Evolutionary conservation across 192 early-diverging fungal genomes (phyloP), one percentile per base, ranked within the genome.

Genomic region (Coemansia sp.): DNA sequence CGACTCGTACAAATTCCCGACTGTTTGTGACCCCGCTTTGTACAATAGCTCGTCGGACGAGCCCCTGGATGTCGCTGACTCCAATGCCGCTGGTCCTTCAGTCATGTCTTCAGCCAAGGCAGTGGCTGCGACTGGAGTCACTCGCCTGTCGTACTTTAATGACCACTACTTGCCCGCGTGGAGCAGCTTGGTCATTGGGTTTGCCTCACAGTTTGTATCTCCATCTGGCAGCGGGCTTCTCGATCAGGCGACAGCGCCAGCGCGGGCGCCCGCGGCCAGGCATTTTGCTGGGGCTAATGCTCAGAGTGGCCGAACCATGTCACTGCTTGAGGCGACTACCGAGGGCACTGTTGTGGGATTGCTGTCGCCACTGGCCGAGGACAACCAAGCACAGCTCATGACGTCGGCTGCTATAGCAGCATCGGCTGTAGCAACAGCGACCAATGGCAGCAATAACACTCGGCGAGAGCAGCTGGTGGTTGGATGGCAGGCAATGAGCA

Each of bases 151-250:
- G 42, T 38, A 73, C 41, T 82, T 82, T 49, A 77, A 77, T 54
- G 29, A 63, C 12, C 35, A 64, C 19, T 82, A 77, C 36, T 42
- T 82, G 71, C 75, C 80, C 0, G 64, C 70, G 41, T 82, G 80
- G 80, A 82, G 68, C 65, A 74, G 71, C 32, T 49, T 77, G 43
- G 74, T 82, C 14, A 60, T 82, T 53, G 79, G 79, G 6, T 82
- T 82, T 68, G 74, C 71, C 6, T 82, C 74, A 70, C 79, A 82
- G 71, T 82, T 82, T 70, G 58, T 82, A 35, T 74, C 79, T 32
- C 79, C 79, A 0, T 68, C 78, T 25, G 69, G 72, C 14, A 81
- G 73, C 46, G 78, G 78, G 40, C 57, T 75, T 19, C 59, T 81
- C 2, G 78, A 81, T 24, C 61, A 65, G 41, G 53, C 39, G 7